Evolutionary conservation across 805 yeast genomes (phyloP), one percentile per base, ranked within the genome.

Genomic region (Candida namnaoensis): DNA sequence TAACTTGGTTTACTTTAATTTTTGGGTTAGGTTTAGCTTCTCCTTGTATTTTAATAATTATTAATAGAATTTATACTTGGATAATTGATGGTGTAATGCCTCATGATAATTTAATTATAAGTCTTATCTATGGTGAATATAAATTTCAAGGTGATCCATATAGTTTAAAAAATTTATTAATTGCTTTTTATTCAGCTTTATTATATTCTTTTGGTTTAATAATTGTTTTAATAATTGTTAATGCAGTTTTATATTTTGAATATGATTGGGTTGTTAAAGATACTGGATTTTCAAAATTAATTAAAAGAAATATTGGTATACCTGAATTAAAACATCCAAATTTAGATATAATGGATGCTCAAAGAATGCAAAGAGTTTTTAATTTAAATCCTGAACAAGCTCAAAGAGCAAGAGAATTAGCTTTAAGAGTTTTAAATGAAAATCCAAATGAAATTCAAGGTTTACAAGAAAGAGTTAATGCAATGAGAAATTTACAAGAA

Each of bases 221-320:
- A 4, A 10, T 69, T 1, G 53, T 68, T 26, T 61, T 70, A 19
- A 57, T 72, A 2, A 42, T 69, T 4, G 57, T 71, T 25, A 70
- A 66, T 43, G 46, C 74, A 14, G 71, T 76, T 5, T 43, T 78
- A 7, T 74, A 76, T 52, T 64, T 79, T 23, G 78, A 74, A 46
- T 83, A 81, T 54, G 88, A 82, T 49, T 78, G 83, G 77, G 82
- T 83, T 13, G 74, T 76, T 1, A 65, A 78, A 41, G 95, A 84
- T 56, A 78, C 79, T 38, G 88, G 87, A 0, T 82, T 80, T 56
- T 58, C 65, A 27, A 78, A 76, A 52, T 68, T 82, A 55, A 63
- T 83, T 14, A 56, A 70, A 41, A 75, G 68, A 47, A 74, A 71
- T 44, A 74, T 84, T 37, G 93, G 93, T 3, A 70, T 57, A 60